Evolutionary conservation across 805 yeast genomes (phyloP).

Genomic region (Komagataella pastoris): DNA sequence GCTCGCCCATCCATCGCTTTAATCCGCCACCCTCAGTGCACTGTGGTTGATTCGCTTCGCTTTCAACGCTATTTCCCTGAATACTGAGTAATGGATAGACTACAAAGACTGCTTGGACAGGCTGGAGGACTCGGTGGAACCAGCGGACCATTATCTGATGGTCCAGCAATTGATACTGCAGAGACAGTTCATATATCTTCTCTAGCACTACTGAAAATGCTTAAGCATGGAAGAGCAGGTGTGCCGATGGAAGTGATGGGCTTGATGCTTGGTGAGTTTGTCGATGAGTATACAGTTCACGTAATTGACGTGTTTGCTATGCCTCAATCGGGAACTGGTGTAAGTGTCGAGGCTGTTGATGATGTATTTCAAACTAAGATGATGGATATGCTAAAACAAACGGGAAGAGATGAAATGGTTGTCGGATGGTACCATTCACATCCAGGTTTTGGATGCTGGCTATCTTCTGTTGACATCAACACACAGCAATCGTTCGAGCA

Average conservation of each 20-base stretch:
- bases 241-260: conserved; percentile 86
- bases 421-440: conserved; percentile 99
- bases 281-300: conserved; percentile 92
- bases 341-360: conserved; percentile 97
- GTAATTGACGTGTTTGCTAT: conserved; percentile 98
- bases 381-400: conserved; percentile 99
- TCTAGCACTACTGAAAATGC: conserved; percentile 88
- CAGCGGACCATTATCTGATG: conserved; percentile 45
- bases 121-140: conserved; percentile 25
- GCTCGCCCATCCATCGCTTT: not conserved
- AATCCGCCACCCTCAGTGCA: not conserved
- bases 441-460: conserved; percentile 99
- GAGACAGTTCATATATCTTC: conserved; percentile 96
- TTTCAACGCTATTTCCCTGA: not conserved
- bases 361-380: conserved; percentile 96
- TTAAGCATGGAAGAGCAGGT: conserved; percentile 93
- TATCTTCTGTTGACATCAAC: conserved; percentile 92
- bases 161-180: conserved; percentile 83
- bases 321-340: conserved; percentile 98
- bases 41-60: not conserved
- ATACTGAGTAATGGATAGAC: conserved; percentile 25
- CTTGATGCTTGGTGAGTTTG: conserved; percentile 94
- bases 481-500: conserved; percentile 98
- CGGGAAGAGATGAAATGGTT: conserved; percentile 98
- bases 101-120: conserved; percentile 30